Evolutionary conservation across 2,329 filamentous ascomycete species (phyloP).

Genomic region (Ceratocystis harringtonii): DNA sequence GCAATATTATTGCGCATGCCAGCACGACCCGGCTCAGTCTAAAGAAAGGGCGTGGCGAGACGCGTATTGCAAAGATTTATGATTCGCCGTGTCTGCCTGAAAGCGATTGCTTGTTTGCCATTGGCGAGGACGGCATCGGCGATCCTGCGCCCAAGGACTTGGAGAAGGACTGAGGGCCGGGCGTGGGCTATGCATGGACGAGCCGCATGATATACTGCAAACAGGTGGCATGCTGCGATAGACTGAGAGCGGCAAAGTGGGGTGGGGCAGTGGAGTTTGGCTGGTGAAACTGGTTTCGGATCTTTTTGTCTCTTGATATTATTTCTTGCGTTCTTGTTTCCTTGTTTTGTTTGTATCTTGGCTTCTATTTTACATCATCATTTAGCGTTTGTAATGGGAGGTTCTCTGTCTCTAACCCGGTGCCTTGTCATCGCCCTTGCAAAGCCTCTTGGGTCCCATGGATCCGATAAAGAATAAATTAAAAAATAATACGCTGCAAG

Average conservation of each 20-base stretch:
- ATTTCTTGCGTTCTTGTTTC: constrained; percentile 2
- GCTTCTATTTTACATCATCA: background rate
- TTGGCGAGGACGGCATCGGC: constrained; percentile 91
- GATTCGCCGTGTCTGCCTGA: constrained; percentile 95
- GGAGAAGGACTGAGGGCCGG: constrained; percentile 52
- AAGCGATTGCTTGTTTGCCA: constrained; percentile 91
- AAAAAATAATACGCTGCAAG: too few relatives aligned
- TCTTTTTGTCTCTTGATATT: background rate
- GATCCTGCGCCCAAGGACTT: constrained; percentile 91
- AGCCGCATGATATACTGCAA: background rate
- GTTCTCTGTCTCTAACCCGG: background rate
- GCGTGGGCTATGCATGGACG: background rate
- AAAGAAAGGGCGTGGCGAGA: constrained; percentile 92
- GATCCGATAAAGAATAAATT: too few relatives aligned
- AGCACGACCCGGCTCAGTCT: constrained; percentile 87
- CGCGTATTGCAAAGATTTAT: constrained; percentile 96
- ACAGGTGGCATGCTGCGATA: background rate
- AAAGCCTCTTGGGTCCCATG: too few relatives aligned
- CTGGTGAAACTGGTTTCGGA: background rate
- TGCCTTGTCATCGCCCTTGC: background rate
- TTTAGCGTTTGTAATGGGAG: background rate
- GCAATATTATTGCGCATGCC: constrained; percentile 96
- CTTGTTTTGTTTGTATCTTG: background rate
- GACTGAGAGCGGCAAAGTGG: background rate
- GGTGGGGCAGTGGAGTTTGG: background rate